Conservation (phyloP, 2,329 filamentous ascomycete species). For the Anthostomella pinea region DNA sequence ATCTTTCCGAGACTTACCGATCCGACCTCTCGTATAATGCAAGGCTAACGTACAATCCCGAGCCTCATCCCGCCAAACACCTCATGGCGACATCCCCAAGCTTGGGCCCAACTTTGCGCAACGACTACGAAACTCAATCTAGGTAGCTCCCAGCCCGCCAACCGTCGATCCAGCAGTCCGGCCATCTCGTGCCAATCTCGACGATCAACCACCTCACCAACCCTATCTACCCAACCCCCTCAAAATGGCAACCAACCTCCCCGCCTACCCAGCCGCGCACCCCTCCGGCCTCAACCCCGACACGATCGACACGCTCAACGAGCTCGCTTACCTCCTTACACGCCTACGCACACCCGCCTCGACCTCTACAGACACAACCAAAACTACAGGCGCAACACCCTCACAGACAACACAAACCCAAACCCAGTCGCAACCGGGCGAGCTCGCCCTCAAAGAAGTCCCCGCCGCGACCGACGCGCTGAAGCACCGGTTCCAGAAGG, state of each 20-base stretch:
- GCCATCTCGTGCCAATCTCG: neutral
- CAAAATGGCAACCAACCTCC: conserved; percentile 13
- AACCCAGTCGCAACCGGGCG: conserved; percentile 21
- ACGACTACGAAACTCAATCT: no score
- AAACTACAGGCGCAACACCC: conserved; percentile 1
- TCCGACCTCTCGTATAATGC: no score
- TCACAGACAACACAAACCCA: conserved; percentile 1
- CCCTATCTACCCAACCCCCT: neutral
- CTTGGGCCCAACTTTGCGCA: no score
- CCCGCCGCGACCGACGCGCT: conserved; percentile 73
- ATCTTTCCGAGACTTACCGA: no score
- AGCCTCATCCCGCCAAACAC: no score
- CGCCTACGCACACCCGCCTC: conserved; percentile 57
- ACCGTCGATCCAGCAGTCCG: neutral
- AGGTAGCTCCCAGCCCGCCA: neutral
- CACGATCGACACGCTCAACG: conserved; percentile 80
- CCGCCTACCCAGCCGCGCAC: conserved; percentile 44
- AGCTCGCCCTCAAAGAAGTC: conserved; percentile 66
- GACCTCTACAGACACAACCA: conserved; percentile 3
- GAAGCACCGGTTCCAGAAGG: conserved; percentile 80
- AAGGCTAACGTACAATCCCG: no score
- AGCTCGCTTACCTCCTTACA: conserved; percentile 73
- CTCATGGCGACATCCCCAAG: no score
- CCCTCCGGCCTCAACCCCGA: conserved; percentile 72
- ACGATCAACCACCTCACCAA: neutral